Percentiles rank a stretch among this genome's conserved stretches.
phyloP scores from a whole-genome alignment of 495 filamentous ascomycete species.

The Echria macrotheca region DNA sequence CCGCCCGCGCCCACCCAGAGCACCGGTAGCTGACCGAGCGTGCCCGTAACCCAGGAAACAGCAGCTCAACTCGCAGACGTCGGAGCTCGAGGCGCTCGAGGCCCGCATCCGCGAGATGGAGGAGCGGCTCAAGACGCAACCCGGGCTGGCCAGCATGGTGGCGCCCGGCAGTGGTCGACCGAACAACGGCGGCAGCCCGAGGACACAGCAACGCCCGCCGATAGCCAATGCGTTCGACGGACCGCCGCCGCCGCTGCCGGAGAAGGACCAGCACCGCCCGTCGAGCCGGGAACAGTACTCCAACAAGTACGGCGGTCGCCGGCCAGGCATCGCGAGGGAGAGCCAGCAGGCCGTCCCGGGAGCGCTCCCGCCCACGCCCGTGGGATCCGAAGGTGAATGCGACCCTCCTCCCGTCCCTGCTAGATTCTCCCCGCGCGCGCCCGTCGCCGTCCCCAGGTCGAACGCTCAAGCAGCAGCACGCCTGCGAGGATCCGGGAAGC shows the following conservation, averaged over 20 bases:
- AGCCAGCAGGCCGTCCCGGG: conserved; percentile 43
- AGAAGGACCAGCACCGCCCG: conserved; percentile 15
- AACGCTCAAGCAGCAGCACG: conserved; percentile 8
- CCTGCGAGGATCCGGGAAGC: neutral
- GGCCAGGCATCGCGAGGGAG: conserved; percentile 39
- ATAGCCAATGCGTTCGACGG: conserved; percentile 28
- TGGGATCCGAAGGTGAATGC: conserved; percentile 56
- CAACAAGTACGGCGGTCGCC: conserved; percentile 24
- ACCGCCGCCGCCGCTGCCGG: conserved; percentile 16
- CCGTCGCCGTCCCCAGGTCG: too few relatives aligned
- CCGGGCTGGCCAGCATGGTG: neutral
- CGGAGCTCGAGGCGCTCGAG: conserved; percentile 82
- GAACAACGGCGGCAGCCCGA: conserved; percentile 26
- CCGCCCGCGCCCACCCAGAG: too few relatives aligned
- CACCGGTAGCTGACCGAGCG: too few relatives aligned
- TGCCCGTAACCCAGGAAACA: conserved; percentile 60
- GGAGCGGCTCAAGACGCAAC: conserved; percentile 57
- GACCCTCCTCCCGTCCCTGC: too few relatives aligned
- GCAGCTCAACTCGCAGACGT: conserved; percentile 63
- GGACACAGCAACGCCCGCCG: conserved; percentile 28
- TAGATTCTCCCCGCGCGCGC: too few relatives aligned
- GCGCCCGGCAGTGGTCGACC: conserved; percentile 6
- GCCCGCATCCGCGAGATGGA: conserved; percentile 79
- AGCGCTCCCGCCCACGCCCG: conserved; percentile 49
- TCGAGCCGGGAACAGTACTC: conserved; percentile 13